Evolutionary conservation across 1,284 basidiomycete genomes (phyloP).

Genomic region (Cutaneotrichosporon cavernicola): DNA sequence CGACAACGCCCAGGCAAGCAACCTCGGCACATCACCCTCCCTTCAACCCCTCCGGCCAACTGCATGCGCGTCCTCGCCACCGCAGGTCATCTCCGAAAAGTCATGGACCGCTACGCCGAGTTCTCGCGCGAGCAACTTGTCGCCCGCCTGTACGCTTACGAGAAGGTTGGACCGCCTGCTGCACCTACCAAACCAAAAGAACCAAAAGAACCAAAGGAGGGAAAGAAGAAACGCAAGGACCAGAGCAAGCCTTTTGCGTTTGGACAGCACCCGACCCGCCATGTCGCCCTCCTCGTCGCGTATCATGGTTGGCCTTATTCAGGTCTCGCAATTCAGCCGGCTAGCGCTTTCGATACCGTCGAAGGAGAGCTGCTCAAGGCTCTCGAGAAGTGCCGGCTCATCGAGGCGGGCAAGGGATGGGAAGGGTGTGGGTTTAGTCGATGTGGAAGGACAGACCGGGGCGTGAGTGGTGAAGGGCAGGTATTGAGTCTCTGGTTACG

Average conservation of each 20-base stretch:
- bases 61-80: constrained; percentile 13
- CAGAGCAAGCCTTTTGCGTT: constrained; percentile 56
- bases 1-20: too few relatives aligned
- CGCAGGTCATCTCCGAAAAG: not conserved
- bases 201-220: not conserved
- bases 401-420: constrained; percentile 70
- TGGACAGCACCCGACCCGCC: constrained; percentile 68
- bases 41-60: not conserved
- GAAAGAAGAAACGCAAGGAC: constrained; percentile 27
- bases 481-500: constrained; percentile 89
- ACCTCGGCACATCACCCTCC: not conserved
- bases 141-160: constrained; percentile 61
- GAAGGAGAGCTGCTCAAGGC: constrained; percentile 84
- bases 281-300: constrained; percentile 87
- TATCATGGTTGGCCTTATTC: constrained; percentile 92
- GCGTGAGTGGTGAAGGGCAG: constrained; percentile 92
- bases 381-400: constrained; percentile 69
- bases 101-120: constrained; percentile 33
- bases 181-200: constrained; percentile 3
- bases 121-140: constrained; percentile 63
- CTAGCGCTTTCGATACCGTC: constrained; percentile 73
- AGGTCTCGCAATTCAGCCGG: constrained; percentile 77
- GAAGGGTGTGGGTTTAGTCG: constrained; percentile 86
- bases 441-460: constrained; percentile 91
- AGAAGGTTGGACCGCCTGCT: constrained; percentile 35